Percentiles rank a stretch among this genome's conserved stretches.
Conservation (phyloP, 139 green algal genomes). For the Haematococcus lacustris region DNA sequence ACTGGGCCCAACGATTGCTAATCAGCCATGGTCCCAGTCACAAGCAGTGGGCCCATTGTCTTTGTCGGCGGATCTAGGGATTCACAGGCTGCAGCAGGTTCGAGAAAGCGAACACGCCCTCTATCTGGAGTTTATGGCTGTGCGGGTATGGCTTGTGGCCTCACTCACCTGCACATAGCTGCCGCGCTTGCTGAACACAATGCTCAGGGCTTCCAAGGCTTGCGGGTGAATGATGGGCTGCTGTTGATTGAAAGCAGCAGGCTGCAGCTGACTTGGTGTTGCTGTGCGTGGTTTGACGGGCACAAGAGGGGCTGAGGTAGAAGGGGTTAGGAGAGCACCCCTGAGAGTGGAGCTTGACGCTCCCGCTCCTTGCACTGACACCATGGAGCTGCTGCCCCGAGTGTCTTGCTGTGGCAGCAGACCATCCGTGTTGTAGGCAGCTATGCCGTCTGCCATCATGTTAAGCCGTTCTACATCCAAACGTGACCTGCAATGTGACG, state of each 20-base stretch:
- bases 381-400: background rate
- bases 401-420: background rate
- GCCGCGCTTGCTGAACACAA: slow-evolving; percentile 42
- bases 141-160: background rate
- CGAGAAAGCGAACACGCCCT: background rate
- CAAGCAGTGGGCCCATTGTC: background rate
- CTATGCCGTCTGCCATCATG: slow-evolving; percentile 37
- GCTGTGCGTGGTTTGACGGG: too few relatives aligned
- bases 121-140: background rate
- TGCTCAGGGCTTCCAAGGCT: slow-evolving; percentile 40
- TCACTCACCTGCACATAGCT: slow-evolving; percentile 44
- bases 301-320: background rate
- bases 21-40: background rate
- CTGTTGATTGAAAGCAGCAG: background rate
- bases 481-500: slow-evolving; percentile 14
- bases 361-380: background rate
- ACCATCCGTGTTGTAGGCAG: slow-evolving; percentile 41
- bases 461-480: slow-evolving; percentile 54
- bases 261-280: background rate
- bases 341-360: too few relatives aligned
- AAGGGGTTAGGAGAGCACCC: background rate
- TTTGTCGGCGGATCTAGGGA: background rate
- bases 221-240: background rate
- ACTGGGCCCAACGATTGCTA: background rate
- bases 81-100: background rate